These are phyloP conservation scores for Jasminum sambac DNA, from an alignment of 257 asterid species.

Conservation along the genomic window DNA sequence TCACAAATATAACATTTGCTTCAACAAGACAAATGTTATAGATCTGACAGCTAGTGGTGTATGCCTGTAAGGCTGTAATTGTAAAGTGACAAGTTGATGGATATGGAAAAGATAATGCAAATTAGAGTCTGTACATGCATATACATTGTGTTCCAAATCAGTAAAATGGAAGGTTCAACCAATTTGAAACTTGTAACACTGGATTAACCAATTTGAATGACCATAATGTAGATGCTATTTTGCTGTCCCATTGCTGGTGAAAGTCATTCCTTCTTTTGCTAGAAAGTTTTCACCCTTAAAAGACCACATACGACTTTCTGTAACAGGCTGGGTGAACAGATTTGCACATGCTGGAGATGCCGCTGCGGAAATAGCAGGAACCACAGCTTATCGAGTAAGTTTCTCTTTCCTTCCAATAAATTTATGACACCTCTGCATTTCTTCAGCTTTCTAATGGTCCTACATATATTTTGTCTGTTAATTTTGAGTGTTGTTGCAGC, in stretches of 20 bases:
- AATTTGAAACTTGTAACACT: too few species aligned
- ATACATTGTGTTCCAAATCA: conserved; percentile 7
- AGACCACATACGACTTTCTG: conserved; percentile 18
- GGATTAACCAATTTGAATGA: conserved; percentile 10
- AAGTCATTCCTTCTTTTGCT: neutral
- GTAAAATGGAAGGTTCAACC: too few species aligned
- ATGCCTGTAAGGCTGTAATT: too few species aligned
- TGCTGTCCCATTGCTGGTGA: neutral
- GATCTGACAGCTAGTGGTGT: neutral
- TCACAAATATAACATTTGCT: neutral
- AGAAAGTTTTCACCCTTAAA: neutral
- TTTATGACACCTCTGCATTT: neutral
- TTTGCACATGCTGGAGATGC: conserved; percentile 96
- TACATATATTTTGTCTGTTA: neutral
- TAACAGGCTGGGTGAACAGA: conserved; percentile 95
- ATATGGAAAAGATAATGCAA: neutral
- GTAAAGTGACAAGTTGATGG: neutral
- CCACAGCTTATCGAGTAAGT: conserved; percentile 79
- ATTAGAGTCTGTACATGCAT: conserved; percentile 3
- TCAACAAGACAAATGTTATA: neutral
- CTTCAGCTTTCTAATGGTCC: neutral
- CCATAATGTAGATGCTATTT: neutral
- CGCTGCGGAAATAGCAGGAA: conserved; percentile 90
- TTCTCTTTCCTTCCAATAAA: neutral
- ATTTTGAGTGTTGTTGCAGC: conserved; percentile 50